These are phyloP conservation scores for Nicotiana attenuata DNA, from an alignment of 257 asterid species.

Conservation along the genomic window DNA sequence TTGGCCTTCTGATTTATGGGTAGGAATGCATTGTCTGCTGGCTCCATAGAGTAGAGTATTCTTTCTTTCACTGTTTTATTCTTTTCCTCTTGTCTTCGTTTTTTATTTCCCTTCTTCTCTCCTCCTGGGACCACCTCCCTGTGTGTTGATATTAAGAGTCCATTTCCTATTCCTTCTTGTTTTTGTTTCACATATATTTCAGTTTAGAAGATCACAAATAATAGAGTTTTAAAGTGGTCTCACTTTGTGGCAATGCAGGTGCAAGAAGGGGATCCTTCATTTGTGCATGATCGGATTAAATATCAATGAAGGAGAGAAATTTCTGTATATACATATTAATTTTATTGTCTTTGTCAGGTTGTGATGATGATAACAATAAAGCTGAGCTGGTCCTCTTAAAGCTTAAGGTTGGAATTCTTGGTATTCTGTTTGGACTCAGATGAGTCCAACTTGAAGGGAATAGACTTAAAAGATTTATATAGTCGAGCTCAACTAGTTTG, in stretches of 20 bases:
- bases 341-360: neutral
- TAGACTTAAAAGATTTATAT: neutral
- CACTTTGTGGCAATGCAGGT: neutral
- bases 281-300: neutral
- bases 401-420: neutral
- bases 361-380: neutral
- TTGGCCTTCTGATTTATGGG: neutral
- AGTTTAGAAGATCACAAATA: neutral
- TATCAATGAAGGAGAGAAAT: neutral
- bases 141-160: neutral
- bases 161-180: neutral
- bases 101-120: neutral
- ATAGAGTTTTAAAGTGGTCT: neutral
- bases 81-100: neutral
- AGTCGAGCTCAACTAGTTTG: neutral
- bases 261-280: neutral
- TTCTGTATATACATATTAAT: neutral
- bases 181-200: slow-evolving; percentile 1
- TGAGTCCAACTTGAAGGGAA: neutral
- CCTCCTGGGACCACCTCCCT: neutral
- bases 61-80: neutral
- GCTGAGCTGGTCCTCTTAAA: neutral
- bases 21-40: neutral
- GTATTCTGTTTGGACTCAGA: neutral
- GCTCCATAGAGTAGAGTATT: neutral